A percentile compares a stretch with the other conserved stretches of the same genome.
phyloP scores from a whole-genome alignment of 768 basidiomycete species.

The Gloeopeniophorella convolvens region DNA sequence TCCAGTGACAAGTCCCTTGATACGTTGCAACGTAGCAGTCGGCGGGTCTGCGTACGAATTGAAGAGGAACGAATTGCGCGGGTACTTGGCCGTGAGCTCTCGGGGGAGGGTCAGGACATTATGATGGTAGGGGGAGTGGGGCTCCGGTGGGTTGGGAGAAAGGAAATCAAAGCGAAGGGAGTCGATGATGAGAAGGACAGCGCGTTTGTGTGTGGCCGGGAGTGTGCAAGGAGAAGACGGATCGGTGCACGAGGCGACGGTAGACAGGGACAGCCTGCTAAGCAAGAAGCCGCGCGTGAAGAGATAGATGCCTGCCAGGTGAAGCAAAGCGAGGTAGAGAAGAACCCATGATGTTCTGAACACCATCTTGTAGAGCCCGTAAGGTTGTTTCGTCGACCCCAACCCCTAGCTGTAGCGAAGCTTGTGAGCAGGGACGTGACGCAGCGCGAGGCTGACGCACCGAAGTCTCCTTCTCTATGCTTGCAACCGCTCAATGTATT shows the following conservation, averaged over 20 bases:
- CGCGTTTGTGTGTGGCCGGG: slow-evolving; percentile 65
- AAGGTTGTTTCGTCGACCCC: too few species aligned
- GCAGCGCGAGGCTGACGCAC: too few species aligned
- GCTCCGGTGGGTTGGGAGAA: slow-evolving; percentile 57
- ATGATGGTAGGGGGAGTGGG: slow-evolving; percentile 67
- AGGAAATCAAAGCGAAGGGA: slow-evolving; percentile 93
- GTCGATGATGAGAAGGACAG: slow-evolving; percentile 85
- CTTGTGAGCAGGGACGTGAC: too few species aligned
- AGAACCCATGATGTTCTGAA: slow-evolving; percentile 30
- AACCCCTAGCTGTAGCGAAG: too few species aligned
- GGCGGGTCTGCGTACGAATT: slow-evolving; percentile 92
- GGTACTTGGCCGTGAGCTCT: slow-evolving; percentile 56
- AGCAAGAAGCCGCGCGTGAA: slow-evolving; percentile 91
- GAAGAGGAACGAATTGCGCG: slow-evolving; percentile 76
- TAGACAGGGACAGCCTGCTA: slow-evolving; percentile 63
- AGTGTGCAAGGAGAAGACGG: slow-evolving; percentile 36
- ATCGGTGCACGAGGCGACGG: slow-evolving; percentile 40
- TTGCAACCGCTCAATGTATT: too few species aligned
- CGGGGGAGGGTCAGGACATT: slow-evolving; percentile 74
- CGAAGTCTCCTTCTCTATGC: too few species aligned
- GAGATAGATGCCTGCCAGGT: slow-evolving; percentile 75
- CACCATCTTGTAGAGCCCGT: neutral
- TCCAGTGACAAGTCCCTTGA: slow-evolving; percentile 93
- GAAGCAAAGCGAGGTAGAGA: slow-evolving; percentile 57
- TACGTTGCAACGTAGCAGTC: slow-evolving; percentile 88